Conservation (phyloP, 179 eudicot genomes). For the Patellifolia procumbens region DNA sequence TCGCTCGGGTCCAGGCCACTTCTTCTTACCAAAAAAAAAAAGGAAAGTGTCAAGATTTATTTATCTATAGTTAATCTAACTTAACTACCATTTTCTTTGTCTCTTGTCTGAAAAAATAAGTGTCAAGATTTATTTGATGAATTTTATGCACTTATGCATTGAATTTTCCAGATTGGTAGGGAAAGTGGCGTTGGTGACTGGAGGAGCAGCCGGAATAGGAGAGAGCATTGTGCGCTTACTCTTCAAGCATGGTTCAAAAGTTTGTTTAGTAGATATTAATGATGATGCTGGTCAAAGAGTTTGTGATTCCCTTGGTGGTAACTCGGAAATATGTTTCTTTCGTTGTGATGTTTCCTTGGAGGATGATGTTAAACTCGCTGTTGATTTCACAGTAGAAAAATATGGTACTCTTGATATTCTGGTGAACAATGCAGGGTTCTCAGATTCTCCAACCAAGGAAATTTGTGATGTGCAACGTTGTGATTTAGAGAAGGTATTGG, state of each 20-base stretch:
- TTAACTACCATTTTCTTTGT: no score
- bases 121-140: no score
- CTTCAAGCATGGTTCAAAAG: constrained; percentile 79
- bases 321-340: constrained; percentile 36
- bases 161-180: constrained; percentile 60
- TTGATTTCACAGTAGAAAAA: constrained; percentile 55
- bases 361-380: constrained; percentile 63
- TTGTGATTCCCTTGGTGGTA: constrained; percentile 47
- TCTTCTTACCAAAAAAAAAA: no score
- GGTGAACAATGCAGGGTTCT: constrained; percentile 82
- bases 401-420: constrained; percentile 79
- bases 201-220: constrained; percentile 91
- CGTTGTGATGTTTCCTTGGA: constrained; percentile 75
- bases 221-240: constrained; percentile 87
- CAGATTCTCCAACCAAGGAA: constrained; percentile 62
- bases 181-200: constrained; percentile 83
- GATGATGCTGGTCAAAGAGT: constrained; percentile 59
- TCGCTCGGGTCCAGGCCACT: no score
- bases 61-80: no score
- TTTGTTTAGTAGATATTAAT: constrained; percentile 63
- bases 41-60: no score
- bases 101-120: no score
- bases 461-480: constrained; percentile 56
- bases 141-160: no score
- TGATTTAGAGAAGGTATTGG: constrained; percentile 60